A percentile compares a stretch with the other conserved stretches of the same genome.
Conservation (phyloP, 768 basidiomycete species). For the Podaxis sp. region DNA sequence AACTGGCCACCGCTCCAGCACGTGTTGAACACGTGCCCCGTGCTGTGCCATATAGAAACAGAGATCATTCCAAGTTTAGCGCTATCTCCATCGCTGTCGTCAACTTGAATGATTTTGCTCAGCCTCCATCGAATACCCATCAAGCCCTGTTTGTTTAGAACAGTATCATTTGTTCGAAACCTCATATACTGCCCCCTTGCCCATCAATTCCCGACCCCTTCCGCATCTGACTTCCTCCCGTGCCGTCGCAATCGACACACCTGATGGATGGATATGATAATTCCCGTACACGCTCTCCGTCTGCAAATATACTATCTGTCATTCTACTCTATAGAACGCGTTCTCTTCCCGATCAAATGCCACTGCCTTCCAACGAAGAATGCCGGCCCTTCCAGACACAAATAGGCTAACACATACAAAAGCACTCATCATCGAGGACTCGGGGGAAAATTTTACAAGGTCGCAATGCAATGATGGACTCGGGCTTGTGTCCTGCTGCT, state of each 20-base stretch:
- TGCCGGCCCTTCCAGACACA: not conserved
- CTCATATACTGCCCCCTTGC: not conserved
- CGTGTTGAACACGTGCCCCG: conserved; percentile 21
- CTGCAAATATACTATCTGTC: conserved; percentile 8
- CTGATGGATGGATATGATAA: conserved; percentile 13
- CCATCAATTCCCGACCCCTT: not conserved
- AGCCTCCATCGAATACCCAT: conserved; percentile 11
- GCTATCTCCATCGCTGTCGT: conserved; percentile 15
- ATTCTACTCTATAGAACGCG: not conserved
- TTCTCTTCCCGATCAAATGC: conserved; percentile 15
- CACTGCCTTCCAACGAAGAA: conserved; percentile 1
- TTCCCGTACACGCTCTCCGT: not conserved
- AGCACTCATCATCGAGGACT: not conserved
- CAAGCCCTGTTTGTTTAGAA: not conserved
- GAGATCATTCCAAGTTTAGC: conserved; percentile 17
- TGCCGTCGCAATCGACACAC: not conserved
- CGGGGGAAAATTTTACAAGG: no score
- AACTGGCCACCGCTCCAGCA: conserved; percentile 6
- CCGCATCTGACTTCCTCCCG: not conserved
- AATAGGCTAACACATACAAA: not conserved
- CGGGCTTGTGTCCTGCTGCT: not conserved
- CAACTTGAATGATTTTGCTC: conserved; percentile 16
- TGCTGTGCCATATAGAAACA: conserved; percentile 12
- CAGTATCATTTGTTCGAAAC: conserved; percentile 6
- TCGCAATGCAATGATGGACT: not conserved